A percentile compares a stretch with the other conserved stretches of the same genome.
Evolutionary conservation across 1,284 basidiomycete species (phyloP).

Genomic region (Xerocomus tenax): DNA sequence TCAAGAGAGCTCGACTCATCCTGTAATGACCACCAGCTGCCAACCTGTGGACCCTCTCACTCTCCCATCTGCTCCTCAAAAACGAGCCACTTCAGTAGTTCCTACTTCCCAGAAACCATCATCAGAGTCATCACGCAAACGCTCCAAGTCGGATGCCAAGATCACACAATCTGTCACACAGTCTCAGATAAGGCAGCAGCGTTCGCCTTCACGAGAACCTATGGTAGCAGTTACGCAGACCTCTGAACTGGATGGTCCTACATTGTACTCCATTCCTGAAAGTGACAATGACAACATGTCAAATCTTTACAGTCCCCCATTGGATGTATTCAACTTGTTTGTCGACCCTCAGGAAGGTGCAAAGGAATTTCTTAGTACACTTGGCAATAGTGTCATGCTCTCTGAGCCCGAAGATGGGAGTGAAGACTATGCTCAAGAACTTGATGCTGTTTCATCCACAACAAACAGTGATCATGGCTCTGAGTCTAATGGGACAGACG

Average conservation of each 20-base stretch:
- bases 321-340: neutral
- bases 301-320: neutral
- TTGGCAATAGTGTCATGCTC: neutral
- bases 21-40: neutral
- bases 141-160: neutral
- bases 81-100: neutral
- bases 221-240: neutral
- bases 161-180: neutral
- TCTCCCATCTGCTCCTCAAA: too few relatives aligned
- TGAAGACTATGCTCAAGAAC: neutral
- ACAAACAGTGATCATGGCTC: neutral
- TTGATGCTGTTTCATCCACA: neutral
- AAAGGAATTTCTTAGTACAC: neutral
- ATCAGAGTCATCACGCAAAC: neutral
- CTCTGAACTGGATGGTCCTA: neutral
- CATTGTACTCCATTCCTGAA: neutral
- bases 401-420: neutral
- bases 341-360: neutral
- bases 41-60: too few relatives aligned
- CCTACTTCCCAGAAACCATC: neutral
- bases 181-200: neutral
- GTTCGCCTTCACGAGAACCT: neutral
- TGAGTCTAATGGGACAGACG: conserved; percentile 2
- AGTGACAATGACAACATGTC: neutral
- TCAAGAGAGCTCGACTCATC: neutral